phyloP scores from a whole-genome alignment of 805 yeast species.

The Komagataella ulmi region DNA sequence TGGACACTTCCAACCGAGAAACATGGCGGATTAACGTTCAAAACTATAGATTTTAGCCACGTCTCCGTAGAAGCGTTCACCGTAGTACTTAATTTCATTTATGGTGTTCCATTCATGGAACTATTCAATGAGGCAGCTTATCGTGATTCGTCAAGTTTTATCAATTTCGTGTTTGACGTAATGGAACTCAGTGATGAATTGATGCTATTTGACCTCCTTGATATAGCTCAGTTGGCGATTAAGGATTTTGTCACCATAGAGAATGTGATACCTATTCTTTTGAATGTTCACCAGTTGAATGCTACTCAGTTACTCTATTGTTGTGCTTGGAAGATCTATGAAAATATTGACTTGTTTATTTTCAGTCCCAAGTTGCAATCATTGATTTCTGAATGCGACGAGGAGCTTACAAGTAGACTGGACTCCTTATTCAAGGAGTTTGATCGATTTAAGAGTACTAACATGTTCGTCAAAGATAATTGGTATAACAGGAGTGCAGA shows the following conservation, averaged over 20 bases:
- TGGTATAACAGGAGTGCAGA: slow-evolving; percentile 11
- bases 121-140: slow-evolving; percentile 20
- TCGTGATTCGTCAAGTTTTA: slow-evolving; percentile 19
- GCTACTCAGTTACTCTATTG: slow-evolving; percentile 44
- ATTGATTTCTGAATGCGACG: slow-evolving; percentile 13
- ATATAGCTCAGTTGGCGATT: slow-evolving; percentile 45
- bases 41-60: slow-evolving; percentile 27
- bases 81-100: slow-evolving; percentile 38
- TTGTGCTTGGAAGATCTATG: slow-evolving; percentile 56
- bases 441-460: slow-evolving; percentile 12
- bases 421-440: slow-evolving; percentile 24
- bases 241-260: slow-evolving; percentile 43
- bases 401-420: slow-evolving; percentile 10
- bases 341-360: slow-evolving; percentile 50
- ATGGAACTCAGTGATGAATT: slow-evolving; percentile 53
- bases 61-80: slow-evolving; percentile 28
- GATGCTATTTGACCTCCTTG: slow-evolving; percentile 42
- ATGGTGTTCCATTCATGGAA: slow-evolving; percentile 34
- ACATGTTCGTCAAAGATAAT: slow-evolving; percentile 4
- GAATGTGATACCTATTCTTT: slow-evolving; percentile 42
- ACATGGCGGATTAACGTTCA: slow-evolving; percentile 3
- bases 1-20: background rate
- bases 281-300: slow-evolving; percentile 35
- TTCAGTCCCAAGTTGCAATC: slow-evolving; percentile 27
- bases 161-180: slow-evolving; percentile 41